Evolutionary conservation across 768 basidiomycete genomes (phyloP).

Genomic region (Asterophora parasitica): DNA sequence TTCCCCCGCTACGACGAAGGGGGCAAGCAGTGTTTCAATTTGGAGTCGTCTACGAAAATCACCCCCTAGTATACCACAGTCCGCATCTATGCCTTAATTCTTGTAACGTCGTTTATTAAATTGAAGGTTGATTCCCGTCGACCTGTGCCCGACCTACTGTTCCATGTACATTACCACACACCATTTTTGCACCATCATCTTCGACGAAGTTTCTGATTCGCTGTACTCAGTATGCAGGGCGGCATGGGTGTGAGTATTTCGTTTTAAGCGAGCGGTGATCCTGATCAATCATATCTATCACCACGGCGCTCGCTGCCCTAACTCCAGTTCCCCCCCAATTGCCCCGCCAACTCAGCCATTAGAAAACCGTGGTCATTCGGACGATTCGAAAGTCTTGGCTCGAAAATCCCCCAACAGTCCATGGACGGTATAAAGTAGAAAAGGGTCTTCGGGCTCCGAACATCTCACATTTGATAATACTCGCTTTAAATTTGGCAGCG

Average conservation of each 20-base stretch:
- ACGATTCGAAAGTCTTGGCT: not conserved
- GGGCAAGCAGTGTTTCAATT: not conserved
- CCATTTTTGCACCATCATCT: no score
- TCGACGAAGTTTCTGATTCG: no score
- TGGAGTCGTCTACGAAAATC: not conserved
- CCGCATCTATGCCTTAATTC: not conserved
- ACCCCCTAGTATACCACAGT: not conserved
- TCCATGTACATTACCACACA: no score
- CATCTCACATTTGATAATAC: no score
- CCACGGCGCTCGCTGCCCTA: not conserved
- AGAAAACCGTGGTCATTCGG: not conserved
- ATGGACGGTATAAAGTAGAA: no score
- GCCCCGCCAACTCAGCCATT: not conserved
- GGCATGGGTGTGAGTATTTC: no score
- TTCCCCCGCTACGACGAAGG: constrained; percentile 4
- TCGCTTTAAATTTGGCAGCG: no score
- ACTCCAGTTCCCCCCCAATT: not conserved
- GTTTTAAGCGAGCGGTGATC: no score
- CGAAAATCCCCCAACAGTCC: not conserved
- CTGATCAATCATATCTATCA: not conserved
- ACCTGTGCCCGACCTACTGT: no score
- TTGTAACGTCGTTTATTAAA: not conserved
- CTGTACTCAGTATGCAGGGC: no score
- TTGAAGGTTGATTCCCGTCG: no score
- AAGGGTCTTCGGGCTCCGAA: no score